These are phyloP conservation scores for Colletotrichum chrysophilum DNA, from an alignment of 2,329 filamentous ascomycete genomes.

Conservation along the genomic window DNA sequence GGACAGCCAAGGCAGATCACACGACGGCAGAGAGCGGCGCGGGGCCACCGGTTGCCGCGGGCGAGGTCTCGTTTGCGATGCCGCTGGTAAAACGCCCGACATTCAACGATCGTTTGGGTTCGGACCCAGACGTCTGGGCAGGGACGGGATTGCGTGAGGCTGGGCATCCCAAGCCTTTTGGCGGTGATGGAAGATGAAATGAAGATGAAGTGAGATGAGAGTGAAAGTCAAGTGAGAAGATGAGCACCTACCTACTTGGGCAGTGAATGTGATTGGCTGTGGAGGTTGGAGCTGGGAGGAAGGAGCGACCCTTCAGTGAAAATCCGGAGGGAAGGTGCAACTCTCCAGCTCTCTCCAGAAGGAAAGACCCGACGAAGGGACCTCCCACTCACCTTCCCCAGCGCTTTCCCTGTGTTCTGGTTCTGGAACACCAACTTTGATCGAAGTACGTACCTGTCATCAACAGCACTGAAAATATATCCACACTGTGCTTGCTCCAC, in stretches of 20 bases:
- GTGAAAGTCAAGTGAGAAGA: background rate
- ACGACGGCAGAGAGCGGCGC: conserved; percentile 3
- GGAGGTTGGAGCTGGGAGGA: background rate
- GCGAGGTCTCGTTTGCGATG: background rate
- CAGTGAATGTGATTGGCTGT: background rate
- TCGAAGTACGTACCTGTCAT: background rate
- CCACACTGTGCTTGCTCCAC: background rate
- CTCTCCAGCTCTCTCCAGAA: background rate
- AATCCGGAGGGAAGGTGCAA: background rate
- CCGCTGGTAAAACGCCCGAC: background rate
- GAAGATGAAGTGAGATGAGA: background rate
- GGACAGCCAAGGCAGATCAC: conserved; percentile 19
- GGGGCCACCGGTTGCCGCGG: background rate
- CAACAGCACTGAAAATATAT: background rate
- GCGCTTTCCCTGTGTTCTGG: background rate
- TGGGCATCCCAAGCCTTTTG: background rate
- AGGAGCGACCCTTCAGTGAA: background rate
- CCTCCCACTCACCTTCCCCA: background rate
- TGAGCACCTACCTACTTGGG: background rate
- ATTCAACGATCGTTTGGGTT: background rate
- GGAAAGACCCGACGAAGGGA: background rate
- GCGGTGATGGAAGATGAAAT: no score
- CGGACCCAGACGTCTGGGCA: background rate
- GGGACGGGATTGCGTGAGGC: background rate
- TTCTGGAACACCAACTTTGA: background rate